Evolutionary conservation across 75 land plant genomes (phyloP), one percentile per base, ranked within the genome.

Genomic region (Cunninghamia lanceolata): DNA sequence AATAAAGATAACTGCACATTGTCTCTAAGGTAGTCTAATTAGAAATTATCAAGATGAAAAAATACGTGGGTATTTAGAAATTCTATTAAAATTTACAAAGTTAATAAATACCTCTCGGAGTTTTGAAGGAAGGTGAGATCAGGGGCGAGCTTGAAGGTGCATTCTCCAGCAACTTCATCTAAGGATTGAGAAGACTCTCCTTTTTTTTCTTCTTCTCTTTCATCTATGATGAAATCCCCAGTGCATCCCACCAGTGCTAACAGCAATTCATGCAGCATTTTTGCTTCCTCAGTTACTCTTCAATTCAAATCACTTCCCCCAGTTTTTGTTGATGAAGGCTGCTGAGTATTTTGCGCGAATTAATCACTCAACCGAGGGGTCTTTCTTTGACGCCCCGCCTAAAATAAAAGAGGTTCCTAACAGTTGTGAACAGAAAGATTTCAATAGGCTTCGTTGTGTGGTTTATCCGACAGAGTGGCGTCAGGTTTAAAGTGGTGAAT

Each of bases 201-300:
- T 45, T 85, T 82, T 28, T 91, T 84, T 1, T 86, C 70, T 45
- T 94, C 93, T 86, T 98, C 96, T 56, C 94, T 82, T 28, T 91
- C 93, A 83, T 98, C 99, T 84, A 98, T 88, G 28, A 96, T 91
- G 50, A 98, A 94, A 86, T 98, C 99, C 50, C 99, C 99, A 14
- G 99, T 95, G 94, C 92, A 96, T 2, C 99, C 99, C 9, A 98
- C 89, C 32, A 96, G 91, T 14, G 98, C 93, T 59, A 95, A 82
- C 42, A 96, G 86, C 28, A 96, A 56, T 89, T 96, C 98, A 92
- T 96, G 98, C 86, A 96, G 85, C 98, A 96, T 96, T 87, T 73
- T 86, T 59, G 11, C 52, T 47, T 47, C 4, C 0, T 1, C 15
- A 2, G 9, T 56, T 56, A 6, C 63, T 56, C n/a, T 59, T 59